Percentiles rank a stretch among this genome's conserved stretches.
Conservation (phyloP, 1,139 yeast species). For the Nakaseomyces bracarensis region DNA sequence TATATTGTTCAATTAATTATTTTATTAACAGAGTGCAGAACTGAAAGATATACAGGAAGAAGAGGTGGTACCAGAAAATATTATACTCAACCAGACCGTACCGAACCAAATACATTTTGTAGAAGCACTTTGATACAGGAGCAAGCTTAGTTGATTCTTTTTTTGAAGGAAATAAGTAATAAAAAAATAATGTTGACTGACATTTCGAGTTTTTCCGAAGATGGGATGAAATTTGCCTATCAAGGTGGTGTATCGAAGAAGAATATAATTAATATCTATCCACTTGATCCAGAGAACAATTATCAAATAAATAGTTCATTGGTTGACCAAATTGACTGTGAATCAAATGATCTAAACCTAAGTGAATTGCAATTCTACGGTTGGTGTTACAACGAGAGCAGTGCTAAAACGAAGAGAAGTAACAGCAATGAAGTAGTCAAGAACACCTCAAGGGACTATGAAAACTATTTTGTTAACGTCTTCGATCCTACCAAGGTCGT, state of each 20-base stretch:
- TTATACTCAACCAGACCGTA: no score
- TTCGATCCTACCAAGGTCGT: slow-evolving; percentile 29
- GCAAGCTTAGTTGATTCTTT: no score
- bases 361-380: slow-evolving; percentile 22
- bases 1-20: no score
- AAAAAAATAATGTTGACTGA: neutral
- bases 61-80: no score
- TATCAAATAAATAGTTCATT: slow-evolving; percentile 28
- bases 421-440: slow-evolving; percentile 11
- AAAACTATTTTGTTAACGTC: slow-evolving; percentile 25
- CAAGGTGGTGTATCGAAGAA: slow-evolving; percentile 27
- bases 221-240: slow-evolving; percentile 28
- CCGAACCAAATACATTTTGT: no score
- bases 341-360: slow-evolving; percentile 24
- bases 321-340: slow-evolving; percentile 28
- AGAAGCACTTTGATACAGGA: no score
- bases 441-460: slow-evolving; percentile 9
- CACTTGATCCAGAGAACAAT: slow-evolving; percentile 23
- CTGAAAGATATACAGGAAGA: no score
- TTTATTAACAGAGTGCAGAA: no score
- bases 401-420: slow-evolving; percentile 19
- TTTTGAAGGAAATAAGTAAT: no score
- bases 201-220: slow-evolving; percentile 29
- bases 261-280: slow-evolving; percentile 28
- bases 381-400: slow-evolving; percentile 24